These are phyloP conservation scores for Malus orientalis DNA, from an alignment of 306 rosid genomes.

Conservation along the genomic window DNA sequence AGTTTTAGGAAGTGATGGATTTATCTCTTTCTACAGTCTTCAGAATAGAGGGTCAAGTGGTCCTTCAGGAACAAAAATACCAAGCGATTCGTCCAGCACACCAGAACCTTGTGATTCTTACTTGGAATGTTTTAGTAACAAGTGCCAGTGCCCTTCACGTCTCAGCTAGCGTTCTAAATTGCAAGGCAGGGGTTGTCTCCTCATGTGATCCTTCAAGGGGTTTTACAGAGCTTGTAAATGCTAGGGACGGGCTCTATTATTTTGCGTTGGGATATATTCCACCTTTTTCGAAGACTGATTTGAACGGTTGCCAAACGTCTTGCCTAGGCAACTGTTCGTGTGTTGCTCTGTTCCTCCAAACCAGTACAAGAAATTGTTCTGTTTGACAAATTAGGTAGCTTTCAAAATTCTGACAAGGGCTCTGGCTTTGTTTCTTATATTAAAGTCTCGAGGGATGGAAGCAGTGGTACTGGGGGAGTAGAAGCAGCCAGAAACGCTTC, in stretches of 20 bases:
- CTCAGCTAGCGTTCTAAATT: conserved; percentile 45
- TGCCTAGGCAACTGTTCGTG: conserved; percentile 70
- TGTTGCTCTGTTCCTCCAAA: conserved; percentile 72
- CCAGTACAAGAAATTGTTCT: conserved; percentile 57
- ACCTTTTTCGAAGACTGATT: conserved; percentile 50
- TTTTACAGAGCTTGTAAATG: conserved; percentile 30
- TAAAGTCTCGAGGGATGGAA: conserved; percentile 39
- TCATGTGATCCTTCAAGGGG: conserved; percentile 31
- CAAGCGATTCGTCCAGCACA: conserved; percentile 51
- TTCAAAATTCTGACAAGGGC: conserved; percentile 32
- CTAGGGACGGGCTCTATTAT: conserved; percentile 49
- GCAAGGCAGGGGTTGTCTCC: conserved; percentile 53
- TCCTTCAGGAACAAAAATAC: conserved; percentile 41
- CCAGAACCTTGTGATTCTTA: conserved; percentile 75
- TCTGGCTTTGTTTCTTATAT: conserved; percentile 60
- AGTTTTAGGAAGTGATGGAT: conserved; percentile 62
- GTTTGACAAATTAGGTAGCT: conserved; percentile 69
- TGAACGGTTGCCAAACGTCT: conserved; percentile 50
- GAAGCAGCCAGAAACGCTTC: conserved; percentile 28
- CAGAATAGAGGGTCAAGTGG: conserved; percentile 13
- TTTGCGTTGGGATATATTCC: conserved; percentile 58
- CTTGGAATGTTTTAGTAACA: conserved; percentile 34
- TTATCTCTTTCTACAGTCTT: conserved; percentile 61
- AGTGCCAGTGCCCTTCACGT: conserved; percentile 71
- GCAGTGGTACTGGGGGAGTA: conserved; percentile 25